These are phyloP conservation scores for Ophiostoma sp. DNA, from an alignment of 2,329 filamentous ascomycete genomes.

Conservation along the genomic window DNA sequence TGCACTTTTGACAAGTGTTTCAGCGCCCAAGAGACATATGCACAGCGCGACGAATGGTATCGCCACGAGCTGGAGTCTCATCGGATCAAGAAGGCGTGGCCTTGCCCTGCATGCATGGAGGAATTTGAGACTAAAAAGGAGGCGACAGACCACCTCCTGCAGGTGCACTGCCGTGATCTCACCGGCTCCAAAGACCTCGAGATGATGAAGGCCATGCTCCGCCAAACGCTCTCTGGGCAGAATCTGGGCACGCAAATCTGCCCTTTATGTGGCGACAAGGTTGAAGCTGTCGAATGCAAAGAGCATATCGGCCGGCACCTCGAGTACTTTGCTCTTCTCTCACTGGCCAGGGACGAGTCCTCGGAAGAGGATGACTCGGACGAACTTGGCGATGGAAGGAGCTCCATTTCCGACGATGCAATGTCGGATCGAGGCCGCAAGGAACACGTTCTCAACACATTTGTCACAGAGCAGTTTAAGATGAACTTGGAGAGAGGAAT, in stretches of 20 bases:
- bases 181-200: conserved; percentile 19
- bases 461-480: conserved; percentile 27
- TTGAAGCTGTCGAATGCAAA: conserved; percentile 22
- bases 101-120: conserved; percentile 23
- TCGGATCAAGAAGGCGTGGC: conserved; percentile 22
- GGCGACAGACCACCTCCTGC: conserved; percentile 22
- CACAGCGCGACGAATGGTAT: conserved; percentile 26
- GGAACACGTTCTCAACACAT: conserved; percentile 25
- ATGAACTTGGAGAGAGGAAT: conserved; percentile 24
- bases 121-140: conserved; percentile 25
- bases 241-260: conserved; percentile 22
- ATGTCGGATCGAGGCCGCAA: conserved; percentile 26
- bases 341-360: conserved; percentile 17
- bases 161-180: conserved; percentile 19
- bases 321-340: conserved; percentile 26
- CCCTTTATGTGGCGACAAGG: conserved; percentile 21
- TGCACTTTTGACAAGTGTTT: conserved; percentile 27
- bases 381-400: conserved; percentile 23
- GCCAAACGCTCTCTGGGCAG: neutral
- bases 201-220: conserved; percentile 20
- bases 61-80: conserved; percentile 26
- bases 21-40: conserved; percentile 24
- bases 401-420: conserved; percentile 17
- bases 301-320: conserved; percentile 24
- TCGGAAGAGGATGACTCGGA: conserved; percentile 25